Percentiles rank a stretch among this genome's conserved stretches.
Conservation (phyloP, 257 asterid species). For the Nicotiana otophora region DNA sequence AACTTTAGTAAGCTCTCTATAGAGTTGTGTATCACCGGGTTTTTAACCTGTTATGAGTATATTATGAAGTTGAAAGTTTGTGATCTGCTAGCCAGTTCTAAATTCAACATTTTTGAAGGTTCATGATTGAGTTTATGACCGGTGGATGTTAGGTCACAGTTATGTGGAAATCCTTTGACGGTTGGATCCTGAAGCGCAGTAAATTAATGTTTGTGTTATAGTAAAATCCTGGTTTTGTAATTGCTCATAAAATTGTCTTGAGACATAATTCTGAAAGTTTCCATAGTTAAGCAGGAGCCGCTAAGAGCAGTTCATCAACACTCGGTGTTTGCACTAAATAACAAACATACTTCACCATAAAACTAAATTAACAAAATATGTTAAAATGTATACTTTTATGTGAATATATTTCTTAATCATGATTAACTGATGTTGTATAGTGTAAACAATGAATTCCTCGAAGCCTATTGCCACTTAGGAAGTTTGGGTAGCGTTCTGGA, state of each 20-base stretch:
- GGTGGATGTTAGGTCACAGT: background rate
- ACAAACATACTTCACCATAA: no score
- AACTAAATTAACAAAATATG: no score
- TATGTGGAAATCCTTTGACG: background rate
- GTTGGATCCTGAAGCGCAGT: background rate
- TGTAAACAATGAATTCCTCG: background rate
- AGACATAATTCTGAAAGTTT: background rate
- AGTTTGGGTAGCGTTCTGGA: no score
- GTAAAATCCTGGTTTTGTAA: background rate
- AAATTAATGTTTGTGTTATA: background rate
- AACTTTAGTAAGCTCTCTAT: background rate
- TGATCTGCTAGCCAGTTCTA: background rate
- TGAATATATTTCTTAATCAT: background rate
- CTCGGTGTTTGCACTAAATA: background rate
- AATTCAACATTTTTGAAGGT: background rate
- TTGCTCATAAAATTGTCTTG: background rate
- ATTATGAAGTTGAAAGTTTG: background rate
- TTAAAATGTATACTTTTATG: background rate
- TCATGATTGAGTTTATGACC: background rate
- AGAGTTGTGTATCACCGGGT: background rate
- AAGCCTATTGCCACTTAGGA: no score
- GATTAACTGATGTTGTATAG: background rate
- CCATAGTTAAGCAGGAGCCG: background rate
- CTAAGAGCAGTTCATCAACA: background rate
- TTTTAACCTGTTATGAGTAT: background rate